These are phyloP conservation scores for Stachybotrys elegans DNA, from an alignment of 2,329 filamentous ascomycete genomes.

Conservation along the genomic window DNA sequence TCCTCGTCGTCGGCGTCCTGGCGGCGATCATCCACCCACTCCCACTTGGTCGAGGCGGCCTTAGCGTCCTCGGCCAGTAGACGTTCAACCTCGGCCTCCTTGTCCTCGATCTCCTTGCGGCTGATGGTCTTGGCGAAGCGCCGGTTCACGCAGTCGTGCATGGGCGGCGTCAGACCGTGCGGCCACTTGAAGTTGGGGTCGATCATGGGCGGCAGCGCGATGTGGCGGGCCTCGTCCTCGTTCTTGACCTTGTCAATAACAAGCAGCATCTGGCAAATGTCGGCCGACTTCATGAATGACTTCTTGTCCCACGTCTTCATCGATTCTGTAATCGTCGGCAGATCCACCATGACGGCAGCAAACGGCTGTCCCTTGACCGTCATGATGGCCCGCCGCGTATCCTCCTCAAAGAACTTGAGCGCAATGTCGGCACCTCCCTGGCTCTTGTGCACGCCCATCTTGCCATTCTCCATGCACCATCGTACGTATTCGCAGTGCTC, in stretches of 20 bases:
- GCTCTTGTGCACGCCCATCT: constrained; percentile 60
- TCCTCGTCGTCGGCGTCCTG: constrained; percentile 35
- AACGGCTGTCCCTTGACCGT: constrained; percentile 66
- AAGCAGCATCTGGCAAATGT: constrained; percentile 84
- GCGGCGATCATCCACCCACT: constrained; percentile 54
- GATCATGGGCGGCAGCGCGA: constrained; percentile 66
- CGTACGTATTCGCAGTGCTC: constrained; percentile 81
- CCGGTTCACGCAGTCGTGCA: constrained; percentile 78
- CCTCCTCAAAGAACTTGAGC: constrained; percentile 73
- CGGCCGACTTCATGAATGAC: constrained; percentile 81
- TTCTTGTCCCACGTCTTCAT: constrained; percentile 94
- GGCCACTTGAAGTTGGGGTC: constrained; percentile 69
- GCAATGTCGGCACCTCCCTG: constrained; percentile 71
- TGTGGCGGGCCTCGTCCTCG: constrained; percentile 61
- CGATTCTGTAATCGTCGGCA: constrained; percentile 81
- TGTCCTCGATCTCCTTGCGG: constrained; percentile 78
- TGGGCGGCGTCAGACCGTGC: constrained; percentile 81
- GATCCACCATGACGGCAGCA: constrained; percentile 73
- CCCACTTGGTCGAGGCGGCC: constrained; percentile 55
- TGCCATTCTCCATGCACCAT: constrained; percentile 69
- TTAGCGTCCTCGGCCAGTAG: constrained; percentile 65
- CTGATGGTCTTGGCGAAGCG: constrained; percentile 80
- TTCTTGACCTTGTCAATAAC: constrained; percentile 64
- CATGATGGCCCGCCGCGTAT: constrained; percentile 68
- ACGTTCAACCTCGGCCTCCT: constrained; percentile 73